phyloP scores from a whole-genome alignment of 768 basidiomycete genomes.

The Boletus tylopilopsis region DNA sequence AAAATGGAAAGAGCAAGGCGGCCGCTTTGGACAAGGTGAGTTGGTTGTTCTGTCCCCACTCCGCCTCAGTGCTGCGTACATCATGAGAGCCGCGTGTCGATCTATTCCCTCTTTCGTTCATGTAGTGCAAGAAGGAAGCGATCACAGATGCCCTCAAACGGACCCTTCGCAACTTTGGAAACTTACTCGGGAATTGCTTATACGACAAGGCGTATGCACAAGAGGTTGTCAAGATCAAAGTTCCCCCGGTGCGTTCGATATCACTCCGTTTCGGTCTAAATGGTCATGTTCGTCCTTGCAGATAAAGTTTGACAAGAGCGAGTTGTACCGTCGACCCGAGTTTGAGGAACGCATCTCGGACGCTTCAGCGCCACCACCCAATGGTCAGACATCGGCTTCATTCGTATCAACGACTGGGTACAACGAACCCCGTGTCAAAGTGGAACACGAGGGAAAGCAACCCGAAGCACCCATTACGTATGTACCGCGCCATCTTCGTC shows the following conservation, averaged over 20 bases:
- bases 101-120: background rate
- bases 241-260: conserved; percentile 56
- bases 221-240: conserved; percentile 85
- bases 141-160: conserved; percentile 94
- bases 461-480: conserved; percentile 28
- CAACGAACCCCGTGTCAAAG: conserved; percentile 14
- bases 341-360: conserved; percentile 48
- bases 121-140: conserved; percentile 96
- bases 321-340: conserved; percentile 68
- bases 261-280: background rate
- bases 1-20: conserved; percentile 84
- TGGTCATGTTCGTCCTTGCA: background rate
- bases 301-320: conserved; percentile 62
- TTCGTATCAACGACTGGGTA: background rate
- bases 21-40: conserved; percentile 87
- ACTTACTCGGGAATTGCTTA: conserved; percentile 93
- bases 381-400: background rate
- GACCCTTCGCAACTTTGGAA: conserved; percentile 88
- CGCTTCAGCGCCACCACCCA: background rate
- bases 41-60: conserved; percentile 4
- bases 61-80: background rate
- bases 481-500: conserved; percentile 40
- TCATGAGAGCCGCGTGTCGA: conserved; percentile 2
- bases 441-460: conserved; percentile 9
- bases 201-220: conserved; percentile 90